phyloP scores from a whole-genome alignment of 371 early-diverging fungal species.

The Mucor saturninus region DNA sequence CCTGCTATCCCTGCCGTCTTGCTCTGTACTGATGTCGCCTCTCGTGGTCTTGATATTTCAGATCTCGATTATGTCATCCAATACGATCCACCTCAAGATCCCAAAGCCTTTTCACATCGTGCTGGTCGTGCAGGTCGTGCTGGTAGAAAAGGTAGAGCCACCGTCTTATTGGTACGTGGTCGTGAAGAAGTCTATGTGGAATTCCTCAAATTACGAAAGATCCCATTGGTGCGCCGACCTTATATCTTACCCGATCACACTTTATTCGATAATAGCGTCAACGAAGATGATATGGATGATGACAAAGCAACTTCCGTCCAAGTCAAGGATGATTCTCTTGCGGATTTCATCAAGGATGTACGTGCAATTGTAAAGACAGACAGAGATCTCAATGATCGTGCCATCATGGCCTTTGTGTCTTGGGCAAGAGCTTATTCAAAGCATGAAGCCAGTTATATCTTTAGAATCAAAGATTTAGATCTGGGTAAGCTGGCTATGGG shows the following conservation, averaged over 20 bases:
- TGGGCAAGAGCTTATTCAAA: slow-evolving; percentile 90
- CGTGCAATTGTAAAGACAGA: slow-evolving; percentile 65
- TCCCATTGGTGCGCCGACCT: slow-evolving; percentile 67
- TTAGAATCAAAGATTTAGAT: slow-evolving; percentile 85
- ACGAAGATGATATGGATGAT: slow-evolving; percentile 37
- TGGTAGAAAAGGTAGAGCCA: slow-evolving; percentile 87
- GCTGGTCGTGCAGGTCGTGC: slow-evolving; percentile 97
- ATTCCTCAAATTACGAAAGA: slow-evolving; percentile 86
- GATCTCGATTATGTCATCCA: slow-evolving; percentile 97
- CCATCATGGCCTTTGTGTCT: slow-evolving; percentile 88
- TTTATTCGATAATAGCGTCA: slow-evolving; percentile 24
- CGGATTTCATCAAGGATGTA: slow-evolving; percentile 54
- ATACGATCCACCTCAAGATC: slow-evolving; percentile 95
- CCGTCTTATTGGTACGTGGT: slow-evolving; percentile 78
- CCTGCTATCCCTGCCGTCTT: slow-evolving; percentile 74
- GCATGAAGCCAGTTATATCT: slow-evolving; percentile 93
- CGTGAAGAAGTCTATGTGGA: slow-evolving; percentile 91
- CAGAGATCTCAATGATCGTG: slow-evolving; percentile 75
- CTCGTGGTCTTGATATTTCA: slow-evolving; percentile 97
- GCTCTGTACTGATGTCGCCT: slow-evolving; percentile 97
- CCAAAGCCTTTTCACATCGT: slow-evolving; percentile 96
- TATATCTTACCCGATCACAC: slow-evolving; percentile 47
- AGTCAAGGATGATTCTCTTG: slow-evolving; percentile 54
- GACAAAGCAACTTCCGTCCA: slow-evolving; percentile 34
- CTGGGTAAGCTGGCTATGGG: slow-evolving; percentile 73